Conservation (phyloP, 768 basidiomycete species). For the Hebeloma cylindrosporum region DNA sequence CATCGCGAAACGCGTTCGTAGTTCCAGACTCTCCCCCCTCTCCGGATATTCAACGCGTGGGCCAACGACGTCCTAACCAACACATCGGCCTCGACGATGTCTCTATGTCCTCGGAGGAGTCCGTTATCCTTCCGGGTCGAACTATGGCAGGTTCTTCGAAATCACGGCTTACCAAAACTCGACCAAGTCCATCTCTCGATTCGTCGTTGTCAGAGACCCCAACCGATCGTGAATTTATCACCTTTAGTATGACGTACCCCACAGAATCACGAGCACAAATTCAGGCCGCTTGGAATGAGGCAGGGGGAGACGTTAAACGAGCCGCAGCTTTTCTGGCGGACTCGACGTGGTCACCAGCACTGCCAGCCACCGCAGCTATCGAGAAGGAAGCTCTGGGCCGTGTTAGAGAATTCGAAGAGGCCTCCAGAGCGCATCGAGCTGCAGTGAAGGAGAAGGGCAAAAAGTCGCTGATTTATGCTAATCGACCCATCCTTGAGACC, state of each 20-base stretch:
- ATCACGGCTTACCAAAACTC: constrained; percentile 56
- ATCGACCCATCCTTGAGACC: constrained; percentile 52
- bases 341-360: constrained; percentile 49
- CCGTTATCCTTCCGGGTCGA: constrained; percentile 48
- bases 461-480: constrained; percentile 81
- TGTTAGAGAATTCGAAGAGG: constrained; percentile 73
- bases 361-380: constrained; percentile 24
- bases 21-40: constrained; percentile 52
- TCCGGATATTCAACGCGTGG: constrained; percentile 56
- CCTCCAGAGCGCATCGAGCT: constrained; percentile 62
- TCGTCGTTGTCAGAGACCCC: constrained; percentile 28
- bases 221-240: constrained; percentile 45
- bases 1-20: constrained; percentile 37
- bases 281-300: constrained; percentile 66
- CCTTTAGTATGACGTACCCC: constrained; percentile 66
- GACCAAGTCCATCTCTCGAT: constrained; percentile 34
- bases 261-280: constrained; percentile 43
- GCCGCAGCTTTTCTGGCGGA: constrained; percentile 62
- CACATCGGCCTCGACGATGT: constrained; percentile 38
- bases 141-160: constrained; percentile 45
- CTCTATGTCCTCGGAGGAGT: constrained; percentile 72
- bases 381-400: constrained; percentile 50
- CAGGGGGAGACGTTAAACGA: constrained; percentile 57
- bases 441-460: constrained; percentile 75
- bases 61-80: constrained; percentile 45